Conservation (phyloP, 1,284 basidiomycete species). For the Caloboletus firmus region DNA sequence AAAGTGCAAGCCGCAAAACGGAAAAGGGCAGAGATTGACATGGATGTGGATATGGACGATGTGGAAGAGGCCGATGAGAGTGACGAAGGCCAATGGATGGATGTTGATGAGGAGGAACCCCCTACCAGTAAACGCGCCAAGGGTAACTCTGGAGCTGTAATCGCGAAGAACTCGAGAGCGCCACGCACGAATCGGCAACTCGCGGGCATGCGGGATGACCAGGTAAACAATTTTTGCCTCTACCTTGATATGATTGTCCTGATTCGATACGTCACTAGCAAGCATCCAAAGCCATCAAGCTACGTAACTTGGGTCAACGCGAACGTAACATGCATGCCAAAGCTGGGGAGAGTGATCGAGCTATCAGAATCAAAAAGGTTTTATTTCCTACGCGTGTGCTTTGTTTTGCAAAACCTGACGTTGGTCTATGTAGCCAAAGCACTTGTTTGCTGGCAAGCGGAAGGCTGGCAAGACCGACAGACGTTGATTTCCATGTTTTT, state of each 20-base stretch:
- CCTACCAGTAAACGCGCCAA: constrained; percentile 60
- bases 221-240: constrained; percentile 44
- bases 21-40: constrained; percentile 61
- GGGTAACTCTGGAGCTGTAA: constrained; percentile 58
- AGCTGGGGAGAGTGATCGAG: constrained; percentile 87
- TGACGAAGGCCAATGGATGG: constrained; percentile 56
- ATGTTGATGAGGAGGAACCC: constrained; percentile 63
- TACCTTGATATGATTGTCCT: background rate
- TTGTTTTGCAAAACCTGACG: constrained; percentile 10
- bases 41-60: constrained; percentile 54
- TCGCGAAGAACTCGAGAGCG: constrained; percentile 50
- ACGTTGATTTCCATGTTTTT: constrained; percentile 45
- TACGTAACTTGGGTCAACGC: constrained; percentile 84
- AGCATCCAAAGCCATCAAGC: constrained; percentile 72
- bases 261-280: constrained; percentile 47
- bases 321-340: constrained; percentile 84
- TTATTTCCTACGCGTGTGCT: constrained; percentile 30
- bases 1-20: constrained; percentile 74
- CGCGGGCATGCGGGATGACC: constrained; percentile 76
- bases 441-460: constrained; percentile 86
- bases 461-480: constrained; percentile 85
- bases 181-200: constrained; percentile 73
- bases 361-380: constrained; percentile 79
- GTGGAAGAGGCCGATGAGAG: constrained; percentile 46
- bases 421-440: constrained; percentile 62